Percentiles rank a stretch among this genome's conserved stretches.
Conservation (phyloP, 352 stramenopile genomes). For the Phytophthora palmivora region DNA sequence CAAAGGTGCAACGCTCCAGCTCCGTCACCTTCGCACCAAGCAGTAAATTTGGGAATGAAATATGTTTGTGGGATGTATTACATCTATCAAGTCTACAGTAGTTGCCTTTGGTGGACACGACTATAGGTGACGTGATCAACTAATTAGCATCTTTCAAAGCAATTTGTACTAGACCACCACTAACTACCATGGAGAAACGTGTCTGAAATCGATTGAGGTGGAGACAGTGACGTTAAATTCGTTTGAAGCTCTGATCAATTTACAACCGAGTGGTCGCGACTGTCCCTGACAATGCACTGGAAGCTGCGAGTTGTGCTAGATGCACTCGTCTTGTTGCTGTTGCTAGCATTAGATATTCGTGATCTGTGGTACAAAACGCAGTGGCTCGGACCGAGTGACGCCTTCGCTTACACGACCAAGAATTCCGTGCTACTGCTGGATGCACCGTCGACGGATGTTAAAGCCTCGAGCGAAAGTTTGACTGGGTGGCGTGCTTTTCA, state of each 20-base stretch:
- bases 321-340: conserved; percentile 38
- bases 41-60: no score
- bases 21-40: no score
- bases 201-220: no score
- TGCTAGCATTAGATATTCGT: conserved; percentile 46
- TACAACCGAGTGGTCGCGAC: conserved; percentile 15
- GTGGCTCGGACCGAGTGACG: conserved; percentile 59
- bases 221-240: not conserved
- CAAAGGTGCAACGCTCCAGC: no score
- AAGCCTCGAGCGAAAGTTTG: conserved; percentile 1
- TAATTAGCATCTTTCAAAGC: no score
- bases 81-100: no score
- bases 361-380: conserved; percentile 65
- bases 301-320: conserved; percentile 40
- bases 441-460: conserved; percentile 1
- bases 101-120: no score
- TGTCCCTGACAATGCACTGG: conserved; percentile 23
- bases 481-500: conserved; percentile 57
- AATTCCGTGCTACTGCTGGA: conserved; percentile 27
- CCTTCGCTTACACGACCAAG: conserved; percentile 45
- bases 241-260: not conserved
- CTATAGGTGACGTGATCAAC: no score
- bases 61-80: no score
- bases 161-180: no score
- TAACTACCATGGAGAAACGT: no score